These are phyloP conservation scores for Colletotrichum sp. DNA, from an alignment of 2,329 filamentous ascomycete genomes.

Conservation along the genomic window DNA sequence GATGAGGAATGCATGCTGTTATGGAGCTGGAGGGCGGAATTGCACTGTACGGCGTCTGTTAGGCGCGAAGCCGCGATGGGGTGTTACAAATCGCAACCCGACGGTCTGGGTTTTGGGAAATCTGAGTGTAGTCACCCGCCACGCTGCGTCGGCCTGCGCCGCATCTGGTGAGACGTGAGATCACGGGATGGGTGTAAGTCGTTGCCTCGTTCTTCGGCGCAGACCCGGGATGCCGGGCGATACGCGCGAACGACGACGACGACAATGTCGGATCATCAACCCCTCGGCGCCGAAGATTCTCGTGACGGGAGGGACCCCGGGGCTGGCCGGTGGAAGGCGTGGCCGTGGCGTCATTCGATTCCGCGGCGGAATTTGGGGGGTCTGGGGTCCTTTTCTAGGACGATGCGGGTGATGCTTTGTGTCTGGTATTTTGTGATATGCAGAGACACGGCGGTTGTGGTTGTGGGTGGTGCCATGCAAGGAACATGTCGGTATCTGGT, in stretches of 20 bases:
- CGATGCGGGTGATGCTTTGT: background rate
- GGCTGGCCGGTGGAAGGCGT: background rate
- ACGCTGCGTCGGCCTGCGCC: background rate
- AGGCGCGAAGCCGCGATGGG: background rate
- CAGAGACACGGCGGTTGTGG: background rate
- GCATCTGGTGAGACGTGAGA: background rate
- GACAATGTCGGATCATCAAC: background rate
- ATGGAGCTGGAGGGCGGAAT: background rate
- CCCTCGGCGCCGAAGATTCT: background rate
- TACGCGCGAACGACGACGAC: background rate
- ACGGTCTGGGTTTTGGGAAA: background rate
- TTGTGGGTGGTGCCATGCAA: background rate
- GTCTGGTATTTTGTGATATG: background rate
- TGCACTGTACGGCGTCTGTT: background rate
- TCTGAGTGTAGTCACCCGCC: background rate
- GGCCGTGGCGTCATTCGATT: background rate
- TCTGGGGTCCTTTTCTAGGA: background rate
- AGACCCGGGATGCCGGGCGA: background rate
- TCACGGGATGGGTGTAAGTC: background rate
- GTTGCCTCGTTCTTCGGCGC: background rate
- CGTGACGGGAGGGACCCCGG: background rate
- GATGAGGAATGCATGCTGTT: background rate
- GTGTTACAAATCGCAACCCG: background rate
- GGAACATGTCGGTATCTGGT: background rate
- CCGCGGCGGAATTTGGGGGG: background rate